Conservation (phyloP, 1,139 yeast genomes). For the Kodamaea plutei region DNA sequence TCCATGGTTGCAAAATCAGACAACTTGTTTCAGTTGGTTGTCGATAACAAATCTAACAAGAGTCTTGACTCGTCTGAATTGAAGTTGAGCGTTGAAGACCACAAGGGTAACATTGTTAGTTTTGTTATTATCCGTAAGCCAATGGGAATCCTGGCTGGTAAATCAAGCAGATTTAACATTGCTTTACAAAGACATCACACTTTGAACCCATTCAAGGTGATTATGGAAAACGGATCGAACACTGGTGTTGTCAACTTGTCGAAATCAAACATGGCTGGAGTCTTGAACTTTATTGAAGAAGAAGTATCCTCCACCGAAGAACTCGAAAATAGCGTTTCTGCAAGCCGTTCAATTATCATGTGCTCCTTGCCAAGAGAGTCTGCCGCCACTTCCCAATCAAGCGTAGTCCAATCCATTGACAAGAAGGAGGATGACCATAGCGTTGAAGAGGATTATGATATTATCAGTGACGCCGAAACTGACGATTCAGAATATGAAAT, state of each 20-base stretch:
- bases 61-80: slow-evolving; percentile 31
- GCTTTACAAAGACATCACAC: slow-evolving; percentile 30
- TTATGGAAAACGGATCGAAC: slow-evolving; percentile 21
- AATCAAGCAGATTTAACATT: slow-evolving; percentile 32
- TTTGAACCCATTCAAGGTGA: slow-evolving; percentile 32
- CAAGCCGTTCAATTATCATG: slow-evolving; percentile 31
- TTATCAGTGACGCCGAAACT: slow-evolving; percentile 29
- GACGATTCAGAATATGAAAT: slow-evolving; percentile 40
- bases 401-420: slow-evolving; percentile 21
- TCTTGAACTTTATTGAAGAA: slow-evolving; percentile 6
- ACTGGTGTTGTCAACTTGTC: slow-evolving; percentile 24
- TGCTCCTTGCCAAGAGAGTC: slow-evolving; percentile 35
- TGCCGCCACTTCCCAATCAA: slow-evolving; percentile 6
- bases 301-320: slow-evolving; percentile 5
- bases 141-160: slow-evolving; percentile 31
- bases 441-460: slow-evolving; percentile 30
- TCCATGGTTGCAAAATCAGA: slow-evolving; percentile 29
- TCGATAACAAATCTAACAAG: slow-evolving; percentile 27
- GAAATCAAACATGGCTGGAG: slow-evolving; percentile 23
- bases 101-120: slow-evolving; percentile 26
- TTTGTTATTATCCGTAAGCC: slow-evolving; percentile 27
- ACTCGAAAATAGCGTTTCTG: slow-evolving; percentile 1
- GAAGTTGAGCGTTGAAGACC: slow-evolving; percentile 28
- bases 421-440: slow-evolving; percentile 7
- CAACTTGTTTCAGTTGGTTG: slow-evolving; percentile 28